A percentile compares a stretch with the other conserved stretches of the same genome.
These are phyloP conservation scores for Sclerotiophoma versabilis DNA, from an alignment of 2,329 filamentous ascomycete genomes.

Conservation along the genomic window DNA sequence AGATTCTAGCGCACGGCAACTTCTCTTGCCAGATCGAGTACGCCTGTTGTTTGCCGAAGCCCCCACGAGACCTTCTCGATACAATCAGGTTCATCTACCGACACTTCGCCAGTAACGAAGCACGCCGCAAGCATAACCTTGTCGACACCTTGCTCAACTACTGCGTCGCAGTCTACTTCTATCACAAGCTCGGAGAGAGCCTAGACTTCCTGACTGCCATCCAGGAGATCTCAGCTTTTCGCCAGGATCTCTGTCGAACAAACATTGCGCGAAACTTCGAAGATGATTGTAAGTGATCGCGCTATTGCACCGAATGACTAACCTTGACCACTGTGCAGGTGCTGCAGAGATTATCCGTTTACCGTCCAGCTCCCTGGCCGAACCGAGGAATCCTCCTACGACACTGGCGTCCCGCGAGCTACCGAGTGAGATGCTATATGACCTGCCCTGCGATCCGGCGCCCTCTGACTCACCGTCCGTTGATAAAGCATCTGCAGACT, in stretches of 20 bases:
- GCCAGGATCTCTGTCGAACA: conserved; percentile 50
- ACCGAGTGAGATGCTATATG: conserved; percentile 26
- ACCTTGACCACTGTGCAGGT: not conserved
- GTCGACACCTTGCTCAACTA: conserved; percentile 53
- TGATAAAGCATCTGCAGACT: not conserved
- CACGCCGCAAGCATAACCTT: conserved; percentile 36
- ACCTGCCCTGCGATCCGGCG: conserved; percentile 16
- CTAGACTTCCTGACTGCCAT: conserved; percentile 48
- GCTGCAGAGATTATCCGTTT: conserved; percentile 14
- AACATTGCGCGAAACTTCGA: conserved; percentile 49
- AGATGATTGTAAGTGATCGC: conserved; percentile 49
- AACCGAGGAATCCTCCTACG: conserved; percentile 12
- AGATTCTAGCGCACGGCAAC: conserved; percentile 49
- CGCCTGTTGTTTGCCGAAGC: conserved; percentile 47
- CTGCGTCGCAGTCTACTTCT: conserved; percentile 50
- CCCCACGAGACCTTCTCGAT: conserved; percentile 50
- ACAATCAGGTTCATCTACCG: conserved; percentile 49
- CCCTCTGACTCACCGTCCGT: not conserved
- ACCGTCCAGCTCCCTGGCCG: not conserved
- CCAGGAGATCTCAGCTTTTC: conserved; percentile 49
- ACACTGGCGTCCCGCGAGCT: conserved; percentile 13
- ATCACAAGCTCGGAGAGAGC: conserved; percentile 47
- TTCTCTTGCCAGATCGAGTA: conserved; percentile 50
- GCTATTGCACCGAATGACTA: not conserved
- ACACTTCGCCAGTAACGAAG: conserved; percentile 32